Evolutionary conservation across 306 rosid genomes (phyloP), one percentile per base, ranked within the genome.

Genomic region (Rubus parviflorus): DNA sequence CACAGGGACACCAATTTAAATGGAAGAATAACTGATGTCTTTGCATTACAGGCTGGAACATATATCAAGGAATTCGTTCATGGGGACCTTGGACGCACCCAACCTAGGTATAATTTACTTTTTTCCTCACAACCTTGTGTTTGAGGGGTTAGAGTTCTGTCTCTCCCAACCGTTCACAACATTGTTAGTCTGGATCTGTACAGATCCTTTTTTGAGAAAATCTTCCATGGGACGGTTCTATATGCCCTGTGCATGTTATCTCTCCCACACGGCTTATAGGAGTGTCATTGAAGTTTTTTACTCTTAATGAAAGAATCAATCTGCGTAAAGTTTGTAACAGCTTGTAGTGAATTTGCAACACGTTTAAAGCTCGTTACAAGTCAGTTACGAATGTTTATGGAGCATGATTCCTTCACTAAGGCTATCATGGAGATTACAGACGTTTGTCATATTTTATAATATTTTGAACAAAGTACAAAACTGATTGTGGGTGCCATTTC

Each of bases 41-140:
- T 54, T 83, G 37, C 47, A 51, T 20, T 58, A 63, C 89, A 95
- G 97, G 99, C 97, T 63, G 97, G 99, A 81, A 95, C 99, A 51
- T 95, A 95, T 78, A 92, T 95, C 75, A 95, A 95, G 87, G 99
- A 92, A 86, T 92, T 92, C 76, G 96, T 92, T 58, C 97, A 92
- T 68, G 97, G 99, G 14, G 97, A 95, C 86, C 97, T 92, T 78
- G 97, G 97, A 68, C 90, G 97, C 72, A 92, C 97, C 9, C 84
- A 90, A 74, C 98, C 98, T 62, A 92, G 93, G 98, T 92, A 92
- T 79, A 81, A 51, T 57, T 64, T 25, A 30, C 19, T 53, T 57
- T 22, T 58, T 51, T 63, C 11, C 6, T 52, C 56, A 30, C 35
- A 30, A 71, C 75, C 20, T 76, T 70, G 38, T 49, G 47, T 64